These are phyloP conservation scores for Phaeosphaeria sp. DNA, from an alignment of 2,329 filamentous ascomycete species.

Conservation along the genomic window DNA sequence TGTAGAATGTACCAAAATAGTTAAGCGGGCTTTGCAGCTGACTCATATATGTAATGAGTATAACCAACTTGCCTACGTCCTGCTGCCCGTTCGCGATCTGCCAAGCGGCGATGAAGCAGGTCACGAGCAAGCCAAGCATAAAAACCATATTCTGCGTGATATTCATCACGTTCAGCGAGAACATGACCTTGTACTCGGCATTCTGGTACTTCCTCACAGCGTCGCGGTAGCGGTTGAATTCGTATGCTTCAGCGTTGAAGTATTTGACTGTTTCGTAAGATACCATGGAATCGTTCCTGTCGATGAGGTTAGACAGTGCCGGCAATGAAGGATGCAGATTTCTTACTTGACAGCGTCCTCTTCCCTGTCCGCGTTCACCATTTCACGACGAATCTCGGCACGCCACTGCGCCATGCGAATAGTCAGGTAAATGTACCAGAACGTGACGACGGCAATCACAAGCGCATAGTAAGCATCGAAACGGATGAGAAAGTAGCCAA, in stretches of 20 bases:
- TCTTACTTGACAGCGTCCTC: slow-evolving; percentile 90
- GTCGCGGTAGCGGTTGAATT: slow-evolving; percentile 63
- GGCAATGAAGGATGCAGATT: no score
- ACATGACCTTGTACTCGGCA: slow-evolving; percentile 63
- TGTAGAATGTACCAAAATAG: slow-evolving; percentile 91
- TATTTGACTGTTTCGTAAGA: slow-evolving; percentile 87
- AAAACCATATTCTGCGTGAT: slow-evolving; percentile 70
- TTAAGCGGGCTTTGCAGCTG: slow-evolving; percentile 74
- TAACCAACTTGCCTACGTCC: slow-evolving; percentile 72
- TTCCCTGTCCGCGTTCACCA: slow-evolving; percentile 93
- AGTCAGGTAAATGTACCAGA: slow-evolving; percentile 95
- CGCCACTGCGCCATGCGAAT: slow-evolving; percentile 95
- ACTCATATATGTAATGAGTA: slow-evolving; percentile 75
- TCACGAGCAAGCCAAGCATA: slow-evolving; percentile 69
- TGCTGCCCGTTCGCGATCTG: slow-evolving; percentile 69
- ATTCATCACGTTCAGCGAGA: slow-evolving; percentile 66
- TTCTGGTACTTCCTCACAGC: slow-evolving; percentile 64
- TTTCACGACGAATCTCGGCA: slow-evolving; percentile 86
- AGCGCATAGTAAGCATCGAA: slow-evolving; percentile 92
- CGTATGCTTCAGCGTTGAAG: slow-evolving; percentile 66
- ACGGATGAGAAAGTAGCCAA: slow-evolving; percentile 76
- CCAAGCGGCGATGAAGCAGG: slow-evolving; percentile 72
- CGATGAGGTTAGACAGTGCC: slow-evolving; percentile 29
- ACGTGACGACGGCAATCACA: slow-evolving; percentile 87
- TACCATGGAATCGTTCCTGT: slow-evolving; percentile 92